phyloP scores from a whole-genome alignment of 1,284 basidiomycete species.

The Irpex sp. region DNA sequence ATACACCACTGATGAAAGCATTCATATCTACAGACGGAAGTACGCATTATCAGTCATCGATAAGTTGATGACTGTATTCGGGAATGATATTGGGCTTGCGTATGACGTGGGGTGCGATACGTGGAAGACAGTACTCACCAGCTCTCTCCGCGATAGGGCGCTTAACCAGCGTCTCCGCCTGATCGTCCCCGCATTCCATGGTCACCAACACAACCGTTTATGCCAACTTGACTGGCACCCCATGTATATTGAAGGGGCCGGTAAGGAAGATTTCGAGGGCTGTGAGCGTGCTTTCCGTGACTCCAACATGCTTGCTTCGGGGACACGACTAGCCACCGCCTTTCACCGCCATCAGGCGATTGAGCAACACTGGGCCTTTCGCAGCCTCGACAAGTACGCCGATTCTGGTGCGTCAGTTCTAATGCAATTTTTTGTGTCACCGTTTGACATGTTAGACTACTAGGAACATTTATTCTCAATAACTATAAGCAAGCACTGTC shows the following conservation, averaged over 20 bases:
- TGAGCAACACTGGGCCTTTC: slow-evolving; percentile 15
- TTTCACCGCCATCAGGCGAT: slow-evolving; percentile 27
- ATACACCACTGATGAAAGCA: too few relatives aligned
- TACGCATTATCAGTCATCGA: neutral
- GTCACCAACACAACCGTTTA: slow-evolving; percentile 30
- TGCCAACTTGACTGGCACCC: slow-evolving; percentile 33
- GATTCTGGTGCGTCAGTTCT: slow-evolving; percentile 10
- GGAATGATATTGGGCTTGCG: slow-evolving; percentile 18
- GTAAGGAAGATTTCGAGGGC: slow-evolving; percentile 32
- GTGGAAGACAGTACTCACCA: slow-evolving; percentile 20
- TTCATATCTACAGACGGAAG: neutral
- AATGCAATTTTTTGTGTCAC: neutral
- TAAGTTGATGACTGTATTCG: slow-evolving; percentile 4
- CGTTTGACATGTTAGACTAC: neutral
- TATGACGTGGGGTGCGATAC: slow-evolving; percentile 37
- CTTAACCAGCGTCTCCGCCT: slow-evolving; percentile 2
- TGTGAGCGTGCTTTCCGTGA: slow-evolving; percentile 29
- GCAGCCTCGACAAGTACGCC: slow-evolving; percentile 17
- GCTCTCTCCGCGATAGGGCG: slow-evolving; percentile 19
- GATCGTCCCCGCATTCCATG: slow-evolving; percentile 29
- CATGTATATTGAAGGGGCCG: slow-evolving; percentile 24
- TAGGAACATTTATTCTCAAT: slow-evolving; percentile 22
- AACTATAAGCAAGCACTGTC: slow-evolving; percentile 24
- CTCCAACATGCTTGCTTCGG: slow-evolving; percentile 27
- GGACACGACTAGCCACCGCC: slow-evolving; percentile 18